Evolutionary conservation across 179 eudicot species (phyloP), one percentile per base, ranked within the genome.

Genomic region (Sideroxylon spinosum): DNA sequence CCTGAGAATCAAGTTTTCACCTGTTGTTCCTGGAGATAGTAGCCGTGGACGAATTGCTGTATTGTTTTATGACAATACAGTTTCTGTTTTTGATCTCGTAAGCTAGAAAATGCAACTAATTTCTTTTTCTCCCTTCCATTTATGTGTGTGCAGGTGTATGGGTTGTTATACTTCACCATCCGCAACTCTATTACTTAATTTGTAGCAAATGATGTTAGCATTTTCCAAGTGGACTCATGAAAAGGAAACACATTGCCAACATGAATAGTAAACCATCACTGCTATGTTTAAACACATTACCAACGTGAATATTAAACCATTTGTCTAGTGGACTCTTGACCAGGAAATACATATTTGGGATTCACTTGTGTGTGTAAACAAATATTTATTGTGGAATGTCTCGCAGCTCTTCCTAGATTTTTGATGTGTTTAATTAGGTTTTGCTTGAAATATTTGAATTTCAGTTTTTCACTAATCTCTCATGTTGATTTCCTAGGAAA

Each of bases 21-120:
- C 98, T 76, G 96, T 94, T 81, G 97, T 91, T 76, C 84, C 84
- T 74, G 99, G 99, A 86, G 98, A 95, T 76, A 90, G 88, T 77
- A 93, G 96, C 84, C 92, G 98, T 82, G 99, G 99, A 55, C 97
- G 97, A 23, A 82, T 95, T 60, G 98, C 99, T 79, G 96, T 95
- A 29, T 81, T 95, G 52, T 93, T 93, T 81, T 88, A 93, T 78
- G 99, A 95, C 85, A 95, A 94, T 80, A 91, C 97, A 56, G 91
- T 89, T 79, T 83, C 98, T 23, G 91, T 94, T n/a, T 95, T 88
- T 84, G 99, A 95, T 89, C 97, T 93, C 67, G 99, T 95, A 90
- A 91, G 95, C 78, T 71, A 59, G 32, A 71, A 69, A 23, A 9
- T 55, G 52, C 20, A 72, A 78, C 46, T 37, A 25, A 19, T 71